Evolutionary conservation across 306 rosid genomes (phyloP).

Genomic region (Astragalus membranaceus): DNA sequence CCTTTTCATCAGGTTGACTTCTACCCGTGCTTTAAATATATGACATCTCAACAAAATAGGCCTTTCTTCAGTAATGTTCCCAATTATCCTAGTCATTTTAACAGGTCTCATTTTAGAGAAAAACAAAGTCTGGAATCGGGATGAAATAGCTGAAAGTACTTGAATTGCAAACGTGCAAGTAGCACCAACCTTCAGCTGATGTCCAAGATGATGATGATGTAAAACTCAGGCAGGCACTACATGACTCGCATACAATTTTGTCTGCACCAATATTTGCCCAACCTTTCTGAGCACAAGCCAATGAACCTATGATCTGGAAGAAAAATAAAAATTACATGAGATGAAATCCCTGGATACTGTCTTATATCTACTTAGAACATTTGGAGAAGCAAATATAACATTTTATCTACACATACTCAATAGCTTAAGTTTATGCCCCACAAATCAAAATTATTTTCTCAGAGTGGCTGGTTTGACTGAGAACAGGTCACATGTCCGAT

Average conservation of each 20-base stretch:
- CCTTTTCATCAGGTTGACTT: not conserved
- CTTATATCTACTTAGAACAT: conserved; percentile 6
- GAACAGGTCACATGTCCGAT: too few species aligned
- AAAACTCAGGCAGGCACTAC: conserved; percentile 58
- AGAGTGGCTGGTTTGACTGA: too few species aligned
- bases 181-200: conserved; percentile 66
- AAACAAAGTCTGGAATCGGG: not conserved
- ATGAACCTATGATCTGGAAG: conserved; percentile 59
- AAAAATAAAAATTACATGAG: conserved; percentile 21
- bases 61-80: not conserved
- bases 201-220: conserved; percentile 56
- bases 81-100: conserved; percentile 7
- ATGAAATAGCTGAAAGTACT: not conserved
- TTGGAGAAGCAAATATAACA: conserved; percentile 11
- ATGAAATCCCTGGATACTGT: conserved; percentile 21
- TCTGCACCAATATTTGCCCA: conserved; percentile 83
- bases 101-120: conserved; percentile 13
- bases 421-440: not conserved
- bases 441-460: not conserved
- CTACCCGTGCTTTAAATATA: not conserved
- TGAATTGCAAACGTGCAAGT: conserved; percentile 19
- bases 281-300: conserved; percentile 93
- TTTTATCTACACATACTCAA: not conserved
- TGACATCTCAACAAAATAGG: not conserved
- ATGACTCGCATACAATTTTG: conserved; percentile 83